Evolutionary conservation across 768 basidiomycete genomes (phyloP).

Genomic region (Hericium coralloides): DNA sequence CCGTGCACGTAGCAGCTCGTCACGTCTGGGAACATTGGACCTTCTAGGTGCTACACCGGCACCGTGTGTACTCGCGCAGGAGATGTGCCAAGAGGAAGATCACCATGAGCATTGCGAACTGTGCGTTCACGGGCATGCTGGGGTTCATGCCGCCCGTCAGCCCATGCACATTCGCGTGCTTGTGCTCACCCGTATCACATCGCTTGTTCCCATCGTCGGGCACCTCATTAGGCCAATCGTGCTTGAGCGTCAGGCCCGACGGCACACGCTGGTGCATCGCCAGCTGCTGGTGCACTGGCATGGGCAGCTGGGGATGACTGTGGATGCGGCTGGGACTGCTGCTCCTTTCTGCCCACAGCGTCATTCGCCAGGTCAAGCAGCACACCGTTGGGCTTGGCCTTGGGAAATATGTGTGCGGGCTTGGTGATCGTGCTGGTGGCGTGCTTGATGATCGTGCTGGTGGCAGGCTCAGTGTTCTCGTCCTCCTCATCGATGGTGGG

Average conservation of each 20-base stretch:
- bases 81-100: too few relatives aligned
- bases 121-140: too few relatives aligned
- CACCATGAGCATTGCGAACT: too few relatives aligned
- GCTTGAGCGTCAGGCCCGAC: constrained; percentile 38
- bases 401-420: too few relatives aligned
- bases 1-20: too few relatives aligned
- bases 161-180: constrained; percentile 15
- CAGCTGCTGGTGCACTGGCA: constrained; percentile 8
- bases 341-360: too few relatives aligned
- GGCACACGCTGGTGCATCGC: constrained; percentile 14
- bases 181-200: constrained; percentile 62
- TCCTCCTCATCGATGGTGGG: constrained; percentile 48
- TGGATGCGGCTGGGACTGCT: not conserved
- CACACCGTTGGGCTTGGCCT: too few relatives aligned
- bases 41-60: too few relatives aligned
- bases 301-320: not conserved
- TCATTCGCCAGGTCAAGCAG: not conserved
- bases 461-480: constrained; percentile 13
- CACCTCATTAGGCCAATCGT: constrained; percentile 50
- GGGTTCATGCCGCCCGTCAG: too few relatives aligned
- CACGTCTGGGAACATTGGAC: too few relatives aligned
- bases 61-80: too few relatives aligned
- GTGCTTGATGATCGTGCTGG: too few relatives aligned
- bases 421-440: not conserved
- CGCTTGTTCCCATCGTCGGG: constrained; percentile 47